Base-by-base conservation (phyloP, 116 monocot genomes). In the Iris pallida region DNA sequence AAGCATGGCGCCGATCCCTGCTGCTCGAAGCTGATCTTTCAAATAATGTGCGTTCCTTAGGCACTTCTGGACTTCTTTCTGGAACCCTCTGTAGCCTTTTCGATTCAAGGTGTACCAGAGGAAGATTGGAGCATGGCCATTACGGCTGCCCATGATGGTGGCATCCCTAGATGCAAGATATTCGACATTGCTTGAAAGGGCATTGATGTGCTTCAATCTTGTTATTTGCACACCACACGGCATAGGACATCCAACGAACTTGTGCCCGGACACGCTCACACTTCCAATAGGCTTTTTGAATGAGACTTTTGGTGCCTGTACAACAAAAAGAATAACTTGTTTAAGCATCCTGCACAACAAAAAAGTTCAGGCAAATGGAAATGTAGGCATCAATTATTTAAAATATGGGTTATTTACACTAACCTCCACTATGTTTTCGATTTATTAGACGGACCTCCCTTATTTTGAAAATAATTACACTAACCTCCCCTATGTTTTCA, bases 211-310 rank as follows among this genome's bases (percentile, higher is more conserved):
- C 16, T 74, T 58, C 80, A 87, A 54, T 59, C 94, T 72, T 3
- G 90, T 90, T 43, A 94, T 87, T 58, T 94, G 94, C 16, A 94
- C 87, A 13, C 94, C 94, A 62, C 94, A 96, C 43, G 96, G 96
- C 89, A 96, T 86, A 3, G 96, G 96, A 64, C 96, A 92, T 30
- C 96, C 92, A 0, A 92, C 81, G 17, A 96, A 96, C 74, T 96
- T 96, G 82, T 96, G 96, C 0, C 96, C 96, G 2, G 96, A 96
- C 3, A 96, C 92, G 47, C 89, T 92, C 41, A 96, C 96, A 60
- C 96, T 96, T 52, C 87, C 96, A 5, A 92, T 96, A 9, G 89
- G 92, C 57, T 96, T 96, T 66, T 87, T 92, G 53, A 96, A 96
- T 8, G 92, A 59, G 9, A 95, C 89, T 71, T 91, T 88, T 44